phyloP scores from a whole-genome alignment of 1,284 basidiomycete species.

The Fomitopsis betulina region DNA sequence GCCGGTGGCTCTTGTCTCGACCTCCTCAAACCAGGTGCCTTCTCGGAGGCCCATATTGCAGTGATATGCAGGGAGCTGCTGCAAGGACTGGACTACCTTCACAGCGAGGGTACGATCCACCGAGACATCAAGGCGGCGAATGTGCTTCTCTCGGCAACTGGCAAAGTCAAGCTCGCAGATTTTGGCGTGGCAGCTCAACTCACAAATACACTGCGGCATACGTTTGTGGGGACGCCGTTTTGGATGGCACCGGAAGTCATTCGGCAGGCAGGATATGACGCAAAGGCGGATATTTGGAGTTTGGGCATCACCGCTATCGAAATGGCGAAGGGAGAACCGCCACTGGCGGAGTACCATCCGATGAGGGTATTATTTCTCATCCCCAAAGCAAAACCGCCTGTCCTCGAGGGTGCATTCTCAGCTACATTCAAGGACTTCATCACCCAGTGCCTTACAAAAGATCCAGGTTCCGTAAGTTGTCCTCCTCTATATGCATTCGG shows the following conservation, averaged over 20 bases:
- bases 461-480: slow-evolving; percentile 65
- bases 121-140: slow-evolving; percentile 99
- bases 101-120: slow-evolving; percentile 93
- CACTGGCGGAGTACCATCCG: slow-evolving; percentile 90
- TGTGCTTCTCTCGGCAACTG: slow-evolving; percentile 83
- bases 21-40: slow-evolving; percentile 86
- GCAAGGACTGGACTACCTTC: slow-evolving; percentile 92
- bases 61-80: slow-evolving; percentile 92
- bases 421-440: slow-evolving; percentile 93
- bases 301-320: slow-evolving; percentile 96
- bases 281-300: slow-evolving; percentile 96
- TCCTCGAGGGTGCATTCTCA: slow-evolving; percentile 83
- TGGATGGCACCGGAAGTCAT: slow-evolving; percentile 99
- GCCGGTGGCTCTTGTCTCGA: slow-evolving; percentile 98
- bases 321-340: slow-evolving; percentile 93
- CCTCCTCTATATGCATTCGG: slow-evolving; percentile 3
- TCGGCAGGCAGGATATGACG: slow-evolving; percentile 94
- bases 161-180: slow-evolving; percentile 96
- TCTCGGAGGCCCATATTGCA: slow-evolving; percentile 91
- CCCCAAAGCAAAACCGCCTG: slow-evolving; percentile 92
- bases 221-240: slow-evolving; percentile 94
- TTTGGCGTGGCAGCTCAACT: slow-evolving; percentile 95
- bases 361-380: slow-evolving; percentile 96
- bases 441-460: slow-evolving; percentile 87
- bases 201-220: slow-evolving; percentile 84